These are phyloP conservation scores for Pyrenochaeta sp. DNA, from an alignment of 2,329 filamentous ascomycete genomes.

Conservation along the genomic window DNA sequence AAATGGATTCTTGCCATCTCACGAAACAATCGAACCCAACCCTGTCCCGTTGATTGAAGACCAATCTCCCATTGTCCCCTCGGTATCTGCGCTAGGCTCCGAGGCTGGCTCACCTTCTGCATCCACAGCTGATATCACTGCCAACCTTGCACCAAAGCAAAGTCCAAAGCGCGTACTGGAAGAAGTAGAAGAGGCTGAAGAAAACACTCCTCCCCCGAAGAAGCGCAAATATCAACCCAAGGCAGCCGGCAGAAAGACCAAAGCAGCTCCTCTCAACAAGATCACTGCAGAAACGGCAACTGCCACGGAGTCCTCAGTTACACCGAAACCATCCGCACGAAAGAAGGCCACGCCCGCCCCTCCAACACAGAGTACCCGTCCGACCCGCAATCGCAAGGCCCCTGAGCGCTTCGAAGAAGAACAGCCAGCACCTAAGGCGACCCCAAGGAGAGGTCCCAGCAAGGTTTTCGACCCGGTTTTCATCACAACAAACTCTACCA, in stretches of 20 bases:
- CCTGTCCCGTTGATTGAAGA: too few species aligned
- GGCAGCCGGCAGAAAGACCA: background rate
- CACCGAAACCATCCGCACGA: conserved; percentile 4
- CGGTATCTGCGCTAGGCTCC: too few species aligned
- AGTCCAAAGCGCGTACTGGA: conserved; percentile 16
- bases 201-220: conserved; percentile 14
- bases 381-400: conserved; percentile 37
- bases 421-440: conserved; percentile 10
- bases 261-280: too few species aligned
- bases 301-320: too few species aligned
- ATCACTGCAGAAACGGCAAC: too few species aligned
- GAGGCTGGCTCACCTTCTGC: background rate
- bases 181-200: conserved; percentile 3
- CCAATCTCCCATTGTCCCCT: too few species aligned
- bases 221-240: too few species aligned
- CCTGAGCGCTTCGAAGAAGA: conserved; percentile 32
- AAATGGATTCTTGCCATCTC: too few species aligned
- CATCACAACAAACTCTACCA: conserved; percentile 41
- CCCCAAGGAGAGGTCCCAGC: conserved; percentile 15
- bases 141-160: background rate
- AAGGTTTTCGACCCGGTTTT: conserved; percentile 40
- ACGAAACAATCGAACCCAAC: too few species aligned
- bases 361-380: conserved; percentile 22
- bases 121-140: conserved; percentile 5
- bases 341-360: conserved; percentile 12